Percentiles rank a stretch among this genome's conserved stretches.
Conservation (phyloP, 1,139 yeast genomes). For the Candida gigantensis region DNA sequence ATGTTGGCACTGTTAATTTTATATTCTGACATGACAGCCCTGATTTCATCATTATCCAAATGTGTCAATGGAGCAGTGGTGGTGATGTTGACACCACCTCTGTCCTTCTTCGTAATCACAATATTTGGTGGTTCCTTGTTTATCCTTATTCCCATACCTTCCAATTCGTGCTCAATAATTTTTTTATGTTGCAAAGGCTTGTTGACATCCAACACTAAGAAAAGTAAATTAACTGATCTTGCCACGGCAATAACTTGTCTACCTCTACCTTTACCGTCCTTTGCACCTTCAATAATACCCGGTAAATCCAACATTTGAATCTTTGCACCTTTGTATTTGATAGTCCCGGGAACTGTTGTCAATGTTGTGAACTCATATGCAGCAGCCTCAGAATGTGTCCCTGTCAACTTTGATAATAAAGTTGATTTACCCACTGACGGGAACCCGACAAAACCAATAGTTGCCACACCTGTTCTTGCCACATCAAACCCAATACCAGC, state of each 20-base stretch:
- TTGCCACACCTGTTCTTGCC: conserved; percentile 95
- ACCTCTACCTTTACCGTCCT: conserved; percentile 99
- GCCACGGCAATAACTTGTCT: conserved; percentile 98
- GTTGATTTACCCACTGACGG: conserved; percentile 99
- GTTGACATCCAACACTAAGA: conserved; percentile 92
- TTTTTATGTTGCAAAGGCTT: conserved; percentile 93
- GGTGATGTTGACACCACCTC: conserved; percentile 93
- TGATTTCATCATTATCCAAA: conserved; percentile 86
- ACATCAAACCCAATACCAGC: conserved; percentile 94
- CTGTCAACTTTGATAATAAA: conserved; percentile 80
- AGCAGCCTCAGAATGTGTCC: conserved; percentile 96
- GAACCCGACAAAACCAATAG: conserved; percentile 96
- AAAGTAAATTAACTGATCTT: conserved; percentile 88
- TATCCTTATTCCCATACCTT: conserved; percentile 95
- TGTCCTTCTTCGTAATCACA: conserved; percentile 85
- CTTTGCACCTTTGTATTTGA: conserved; percentile 94
- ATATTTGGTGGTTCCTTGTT: conserved; percentile 93
- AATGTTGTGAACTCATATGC: conserved; percentile 96
- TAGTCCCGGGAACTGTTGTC: conserved; percentile 96
- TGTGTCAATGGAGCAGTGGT: conserved; percentile 91
- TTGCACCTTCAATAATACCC: conserved; percentile 98
- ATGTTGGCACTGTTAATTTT: conserved; percentile 96
- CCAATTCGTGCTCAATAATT: conserved; percentile 91
- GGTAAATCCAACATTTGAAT: conserved; percentile 98
- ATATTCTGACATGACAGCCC: conserved; percentile 95